Base-by-base conservation (phyloP, 768 basidiomycete genomes). In the Paxillus involutus region DNA sequence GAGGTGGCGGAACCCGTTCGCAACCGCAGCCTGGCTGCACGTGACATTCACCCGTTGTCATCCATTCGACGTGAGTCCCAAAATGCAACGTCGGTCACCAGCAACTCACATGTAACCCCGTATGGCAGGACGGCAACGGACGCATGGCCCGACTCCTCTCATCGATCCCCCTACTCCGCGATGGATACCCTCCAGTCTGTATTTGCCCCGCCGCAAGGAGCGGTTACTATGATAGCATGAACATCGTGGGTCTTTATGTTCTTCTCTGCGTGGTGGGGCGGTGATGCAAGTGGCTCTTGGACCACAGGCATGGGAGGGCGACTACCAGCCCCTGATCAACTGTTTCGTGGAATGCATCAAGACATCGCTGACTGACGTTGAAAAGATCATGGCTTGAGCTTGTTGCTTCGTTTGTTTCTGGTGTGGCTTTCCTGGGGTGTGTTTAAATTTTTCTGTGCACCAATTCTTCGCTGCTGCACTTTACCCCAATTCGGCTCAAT, bases 1-100 rank as follows among this genome's bases (percentile, higher is more conserved):
- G 4, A 63, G 66, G 37, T 73, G 71, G 72, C 63, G 71, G 16
- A 72, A 73, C 50, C 71, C 71, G 10, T 73, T 72, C 45, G 71
- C 72, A 13, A 70, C 71, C 2, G 69, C 72, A 11, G 68, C 71
- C 8, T 72, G 71, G 71, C 51, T 72, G 11, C 71, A 72, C 24
- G 62, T 72, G 6, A 68, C 71, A 3, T 62, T 71, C 44, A 71
- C 66, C 16, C 62, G 70, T 2, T 73, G 70, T 46, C 71, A 73
- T 33, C 71, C 71, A 0, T 71, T 71, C 32, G 71, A 71, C 42
- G 70, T 71, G 56, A 51, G 70, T 30, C 14, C 47, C 41, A n/a
- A n/a, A n/a, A 9, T 9, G 3, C 32, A 9, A 4, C 11, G 11
- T 35, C 13, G 13, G 13, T 14, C 35, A 35, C 4, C 5, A 12